Evolutionary conservation across 1,284 basidiomycete genomes (phyloP), one percentile per base, ranked within the genome.

Genomic region (Ganoderma sp.): DNA sequence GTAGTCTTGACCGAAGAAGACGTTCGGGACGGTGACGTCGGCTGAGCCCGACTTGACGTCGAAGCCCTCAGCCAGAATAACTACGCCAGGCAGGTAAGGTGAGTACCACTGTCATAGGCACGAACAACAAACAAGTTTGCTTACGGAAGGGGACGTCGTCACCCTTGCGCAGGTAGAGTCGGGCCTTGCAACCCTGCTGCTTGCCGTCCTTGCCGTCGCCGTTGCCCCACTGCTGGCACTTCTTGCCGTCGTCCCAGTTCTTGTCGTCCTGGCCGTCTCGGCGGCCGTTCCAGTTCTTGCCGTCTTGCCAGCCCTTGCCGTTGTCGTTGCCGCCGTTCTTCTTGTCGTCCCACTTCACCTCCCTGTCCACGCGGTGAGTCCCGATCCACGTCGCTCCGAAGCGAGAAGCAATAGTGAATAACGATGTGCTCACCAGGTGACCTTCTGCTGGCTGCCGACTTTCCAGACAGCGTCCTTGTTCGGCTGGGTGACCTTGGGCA

Each of bases 21-120:
- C 39, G 28, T 58, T 58, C 1, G 39, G 57, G 10, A 37, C 57
- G 19, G 12, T 58, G 34, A 58, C 34, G 12, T 28, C 50, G 50
- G 48, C 61, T 0, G 28, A 43, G 43, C 61, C 61, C 0, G 43
- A 12, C 6, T 17, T 25, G 17, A 61, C 9, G 28, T 28, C 22
- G 9, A 61, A 61, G 25, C 43, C 25, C 28, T 61, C 61, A 9
- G 61, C 61, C 15, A 61, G 43, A 43, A 61, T 61, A 8, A 61
- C 61, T 61, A 9, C 19, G 22, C 8, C 1, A 5, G 19, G 5
- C 2, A 28, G 25, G 25, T 28, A 37, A n/a, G 22, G 41, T 42
- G 3, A 42, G 39, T 14, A 25, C 41, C 2, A 15, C 7, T 22
- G 1, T 61, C 19, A 3, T 1, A 19, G 1, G 14, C 17, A 2